These are phyloP conservation scores for Apiotrichum domesticum DNA, from an alignment of 1,284 basidiomycete genomes.

Conservation along the genomic window DNA sequence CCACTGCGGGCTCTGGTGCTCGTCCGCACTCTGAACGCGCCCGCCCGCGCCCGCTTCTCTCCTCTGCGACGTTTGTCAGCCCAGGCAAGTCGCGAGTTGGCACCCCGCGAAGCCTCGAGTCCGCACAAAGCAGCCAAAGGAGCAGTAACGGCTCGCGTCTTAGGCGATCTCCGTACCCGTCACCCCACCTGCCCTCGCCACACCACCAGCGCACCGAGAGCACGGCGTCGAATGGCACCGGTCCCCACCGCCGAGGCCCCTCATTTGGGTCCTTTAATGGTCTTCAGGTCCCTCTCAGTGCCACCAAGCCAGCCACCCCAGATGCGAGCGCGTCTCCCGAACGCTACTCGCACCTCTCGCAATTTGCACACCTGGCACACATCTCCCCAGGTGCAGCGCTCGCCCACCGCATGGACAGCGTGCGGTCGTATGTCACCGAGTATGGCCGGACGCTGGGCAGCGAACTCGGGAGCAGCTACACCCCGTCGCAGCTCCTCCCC, in stretches of 20 bases:
- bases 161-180: slow-evolving; percentile 5
- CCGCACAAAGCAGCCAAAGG: no score
- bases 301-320: neutral
- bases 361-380: neutral
- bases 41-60: neutral
- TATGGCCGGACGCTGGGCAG: slow-evolving; percentile 26
- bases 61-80: neutral
- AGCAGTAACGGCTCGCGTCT: neutral
- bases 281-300: neutral
- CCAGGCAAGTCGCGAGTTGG: neutral
- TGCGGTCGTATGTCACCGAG: slow-evolving; percentile 15
- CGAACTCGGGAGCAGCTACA: slow-evolving; percentile 19
- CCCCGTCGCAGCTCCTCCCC: neutral
- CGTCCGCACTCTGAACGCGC: neutral
- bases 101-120: no score
- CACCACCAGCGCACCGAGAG: neutral
- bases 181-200: neutral
- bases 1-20: neutral
- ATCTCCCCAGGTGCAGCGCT: neutral
- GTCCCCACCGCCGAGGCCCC: neutral
- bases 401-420: slow-evolving; percentile 9
- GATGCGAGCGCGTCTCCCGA: neutral
- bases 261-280: neutral
- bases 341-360: no score
- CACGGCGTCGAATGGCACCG: neutral